Base-by-base conservation (phyloP, 441 rosid species). In the Gossypium gossypioides region DNA sequence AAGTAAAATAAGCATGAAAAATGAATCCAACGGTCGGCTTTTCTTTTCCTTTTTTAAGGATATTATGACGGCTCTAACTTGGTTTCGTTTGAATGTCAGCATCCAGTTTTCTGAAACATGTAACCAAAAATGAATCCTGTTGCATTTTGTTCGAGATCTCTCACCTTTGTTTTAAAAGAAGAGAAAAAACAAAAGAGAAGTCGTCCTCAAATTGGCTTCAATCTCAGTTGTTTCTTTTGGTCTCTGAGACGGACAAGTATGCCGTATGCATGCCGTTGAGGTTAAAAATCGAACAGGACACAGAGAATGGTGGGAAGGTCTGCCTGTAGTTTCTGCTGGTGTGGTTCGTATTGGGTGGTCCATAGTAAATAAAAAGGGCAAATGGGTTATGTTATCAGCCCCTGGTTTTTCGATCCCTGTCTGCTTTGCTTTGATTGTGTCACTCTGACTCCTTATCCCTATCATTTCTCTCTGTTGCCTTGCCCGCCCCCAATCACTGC, bases 351-450 rank as follows among this genome's bases (percentile, higher is more conserved):
- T 2, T 6, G 42, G 19, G 73, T 58, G 60, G 66, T 56, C 79
- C 76, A 54, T 25, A 1, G 72, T 32, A 56, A 54, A 21, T 51
- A 13, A 12, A 24, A 2, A 7, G 4, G 42, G 56, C 56, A 44
- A 57, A 71, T 56, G 56, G 74, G 42, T 71, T 71, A 40, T 18
- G 51, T 12, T 29, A 21, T 50, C 75, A 13, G 62, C 69, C 75
- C 61, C 32, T 62, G 75, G 70, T 70, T 61, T 72, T 62, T 50
- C 16, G 7, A 2, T 19, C 68, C 58, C 25, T 19, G 37, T 37
- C 44, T 37, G 44, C 12, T 37, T 44, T 18, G 13, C 21, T 50
- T 18, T 55, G 24, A 57, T 68, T 60, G 18, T 25, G 18, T 25
- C 37, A 19, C 16, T 42, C 48, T 51, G 24, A 54, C 46, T 50